Percentiles rank a stretch among this genome's conserved stretches.
Evolutionary conservation across 192 early-diverging fungal genomes (phyloP).

Genomic region (Linderina pennispora): DNA sequence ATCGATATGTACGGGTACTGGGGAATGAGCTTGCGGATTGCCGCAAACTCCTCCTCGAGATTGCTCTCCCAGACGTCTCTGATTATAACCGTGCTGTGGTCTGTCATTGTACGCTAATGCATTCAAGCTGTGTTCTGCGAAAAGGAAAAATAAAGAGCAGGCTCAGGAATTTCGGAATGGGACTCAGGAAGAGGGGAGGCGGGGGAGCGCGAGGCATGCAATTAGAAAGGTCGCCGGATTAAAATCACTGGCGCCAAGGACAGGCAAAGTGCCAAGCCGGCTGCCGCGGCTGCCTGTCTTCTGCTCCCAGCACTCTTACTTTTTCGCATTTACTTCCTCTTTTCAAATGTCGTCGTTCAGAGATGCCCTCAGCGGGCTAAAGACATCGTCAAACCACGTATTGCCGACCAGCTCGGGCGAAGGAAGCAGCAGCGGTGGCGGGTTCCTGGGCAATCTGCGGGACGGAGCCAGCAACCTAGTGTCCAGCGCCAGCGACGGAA

Average conservation of each 20-base stretch:
- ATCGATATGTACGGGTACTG: conserved; percentile 93
- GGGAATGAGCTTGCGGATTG: conserved; percentile 82
- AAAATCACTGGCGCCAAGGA: too few relatives aligned
- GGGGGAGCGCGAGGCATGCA: too few relatives aligned
- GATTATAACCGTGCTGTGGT: conserved; percentile 46
- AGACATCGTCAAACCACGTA: conserved; percentile 31
- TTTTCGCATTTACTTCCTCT: not conserved
- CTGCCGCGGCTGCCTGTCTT: too few relatives aligned
- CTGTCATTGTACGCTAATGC: conserved; percentile 1
- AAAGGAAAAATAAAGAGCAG: not conserved
- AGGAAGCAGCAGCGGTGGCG: conserved; percentile 8
- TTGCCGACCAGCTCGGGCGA: conserved; percentile 22
- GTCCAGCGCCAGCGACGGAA: conserved; percentile 23
- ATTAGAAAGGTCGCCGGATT: too few relatives aligned
- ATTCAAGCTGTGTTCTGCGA: not conserved
- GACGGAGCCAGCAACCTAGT: conserved; percentile 37
- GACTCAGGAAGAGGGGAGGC: too few relatives aligned
- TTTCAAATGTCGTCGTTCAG: conserved; percentile 30
- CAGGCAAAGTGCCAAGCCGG: too few relatives aligned
- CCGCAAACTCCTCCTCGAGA: conserved; percentile 87
- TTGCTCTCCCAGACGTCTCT: conserved; percentile 92
- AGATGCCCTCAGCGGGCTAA: conserved; percentile 43
- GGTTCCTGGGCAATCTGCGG: conserved; percentile 39
- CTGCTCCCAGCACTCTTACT: not conserved
- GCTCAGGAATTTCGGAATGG: too few relatives aligned